Evolutionary conservation across 495 filamentous ascomycete genomes (phyloP).

Genomic region (Xanthoparmelia taractica): DNA sequence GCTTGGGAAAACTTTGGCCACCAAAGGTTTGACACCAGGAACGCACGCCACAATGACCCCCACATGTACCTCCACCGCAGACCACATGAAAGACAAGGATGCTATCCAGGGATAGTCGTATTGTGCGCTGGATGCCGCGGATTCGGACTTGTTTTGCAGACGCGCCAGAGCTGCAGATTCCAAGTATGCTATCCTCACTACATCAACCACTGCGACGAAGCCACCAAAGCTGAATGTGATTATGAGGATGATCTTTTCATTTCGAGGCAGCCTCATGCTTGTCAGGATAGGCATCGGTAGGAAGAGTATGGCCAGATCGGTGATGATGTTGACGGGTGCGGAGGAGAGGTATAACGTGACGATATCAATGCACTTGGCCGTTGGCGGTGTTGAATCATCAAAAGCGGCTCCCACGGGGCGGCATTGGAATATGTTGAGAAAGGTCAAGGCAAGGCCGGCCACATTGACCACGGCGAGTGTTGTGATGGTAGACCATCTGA

Average conservation of each 20-base stretch:
- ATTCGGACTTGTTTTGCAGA: constrained; percentile 26
- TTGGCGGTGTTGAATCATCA: constrained; percentile 34
- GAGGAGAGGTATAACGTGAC: constrained; percentile 78
- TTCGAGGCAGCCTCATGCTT: constrained; percentile 68
- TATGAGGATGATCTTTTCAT: constrained; percentile 77
- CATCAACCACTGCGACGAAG: constrained; percentile 82
- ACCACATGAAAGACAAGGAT: constrained; percentile 85
- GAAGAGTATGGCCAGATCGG: constrained; percentile 74
- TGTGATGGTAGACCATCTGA: constrained; percentile 61
- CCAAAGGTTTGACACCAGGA: constrained; percentile 79
- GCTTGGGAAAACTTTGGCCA: constrained; percentile 64
- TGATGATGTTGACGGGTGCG: constrained; percentile 74
- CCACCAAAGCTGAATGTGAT: constrained; percentile 75
- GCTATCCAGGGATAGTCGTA: constrained; percentile 65
- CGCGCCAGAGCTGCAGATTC: constrained; percentile 56
- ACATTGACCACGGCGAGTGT: constrained; percentile 67
- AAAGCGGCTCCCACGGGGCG: constrained; percentile 61
- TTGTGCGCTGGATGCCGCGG: constrained; percentile 31
- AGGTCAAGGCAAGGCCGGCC: constrained; percentile 68
- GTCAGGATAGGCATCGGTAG: constrained; percentile 86
- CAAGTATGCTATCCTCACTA: constrained; percentile 81
- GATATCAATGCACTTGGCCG: constrained; percentile 59
- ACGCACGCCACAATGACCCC: constrained; percentile 81
- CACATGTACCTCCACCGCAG: constrained; percentile 74
- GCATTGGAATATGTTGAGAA: constrained; percentile 88